Evolutionary conservation across 257 asterid genomes (phyloP).

Genomic region (Ehretia macrophylla): DNA sequence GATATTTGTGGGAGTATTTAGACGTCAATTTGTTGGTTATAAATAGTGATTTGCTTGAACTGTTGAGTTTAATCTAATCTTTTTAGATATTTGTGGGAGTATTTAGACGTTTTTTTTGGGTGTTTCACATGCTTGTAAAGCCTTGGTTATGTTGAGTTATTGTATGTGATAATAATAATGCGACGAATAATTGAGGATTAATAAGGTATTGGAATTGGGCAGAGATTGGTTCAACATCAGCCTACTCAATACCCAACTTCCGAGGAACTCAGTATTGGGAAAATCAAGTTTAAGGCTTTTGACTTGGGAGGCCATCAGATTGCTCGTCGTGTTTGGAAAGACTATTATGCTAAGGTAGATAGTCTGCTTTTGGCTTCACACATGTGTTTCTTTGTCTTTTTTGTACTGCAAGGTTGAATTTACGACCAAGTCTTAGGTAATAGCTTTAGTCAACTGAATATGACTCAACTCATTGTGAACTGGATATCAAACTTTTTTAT

Average conservation of each 20-base stretch:
- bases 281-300: slow-evolving; percentile 9
- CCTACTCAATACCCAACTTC: slow-evolving; percentile 22
- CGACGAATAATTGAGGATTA: too few relatives aligned
- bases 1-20: background rate
- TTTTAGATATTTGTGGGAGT: background rate
- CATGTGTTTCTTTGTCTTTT: too few relatives aligned
- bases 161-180: background rate
- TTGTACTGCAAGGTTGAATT: too few relatives aligned
- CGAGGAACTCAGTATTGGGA: slow-evolving; percentile 19
- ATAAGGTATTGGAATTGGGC: background rate
- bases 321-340: slow-evolving; percentile 4
- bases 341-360: slow-evolving; percentile 5
- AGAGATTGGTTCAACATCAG: slow-evolving; percentile 22
- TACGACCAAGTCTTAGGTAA: too few relatives aligned
- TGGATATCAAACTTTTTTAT: too few relatives aligned
- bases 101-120: too few relatives aligned
- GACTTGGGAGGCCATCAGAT: slow-evolving; percentile 7
- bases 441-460: too few relatives aligned
- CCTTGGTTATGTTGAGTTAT: too few relatives aligned
- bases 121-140: too few relatives aligned
- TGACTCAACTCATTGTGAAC: too few relatives aligned
- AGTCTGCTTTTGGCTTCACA: background rate
- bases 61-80: background rate
- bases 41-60: too few relatives aligned
- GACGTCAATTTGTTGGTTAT: too few relatives aligned